These are phyloP conservation scores for Lanmaoa pseudosensibilis DNA, from an alignment of 768 basidiomycete genomes.

Conservation along the genomic window DNA sequence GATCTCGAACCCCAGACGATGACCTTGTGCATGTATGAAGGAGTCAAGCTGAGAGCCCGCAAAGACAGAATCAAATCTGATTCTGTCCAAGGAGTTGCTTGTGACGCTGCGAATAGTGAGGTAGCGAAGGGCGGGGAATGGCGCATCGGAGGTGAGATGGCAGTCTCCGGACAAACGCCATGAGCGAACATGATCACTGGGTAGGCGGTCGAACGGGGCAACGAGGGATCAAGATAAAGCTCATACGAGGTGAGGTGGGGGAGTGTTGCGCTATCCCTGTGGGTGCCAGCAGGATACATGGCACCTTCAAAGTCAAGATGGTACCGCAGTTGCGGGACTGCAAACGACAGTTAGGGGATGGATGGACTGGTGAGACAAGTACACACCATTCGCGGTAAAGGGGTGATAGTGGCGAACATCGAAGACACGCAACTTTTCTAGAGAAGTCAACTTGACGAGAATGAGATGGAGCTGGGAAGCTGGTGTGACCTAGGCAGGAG, in stretches of 20 bases:
- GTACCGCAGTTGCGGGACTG: conserved; percentile 23
- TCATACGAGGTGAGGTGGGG: conserved; percentile 32
- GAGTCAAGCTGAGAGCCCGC: conserved; percentile 31
- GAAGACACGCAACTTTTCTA: conserved; percentile 37
- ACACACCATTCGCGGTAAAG: conserved; percentile 14
- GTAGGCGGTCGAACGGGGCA: conserved; percentile 31
- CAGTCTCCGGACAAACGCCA: conserved; percentile 40
- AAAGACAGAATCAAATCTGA: conserved; percentile 29
- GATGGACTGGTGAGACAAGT: background rate
- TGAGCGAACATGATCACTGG: conserved; percentile 22
- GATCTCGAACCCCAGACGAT: conserved; percentile 39
- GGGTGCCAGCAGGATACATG: conserved; percentile 32
- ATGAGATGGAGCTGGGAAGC: conserved; percentile 34
- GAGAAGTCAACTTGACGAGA: conserved; percentile 28
- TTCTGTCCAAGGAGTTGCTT: conserved; percentile 37
- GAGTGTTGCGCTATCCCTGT: background rate
- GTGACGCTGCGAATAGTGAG: conserved; percentile 35
- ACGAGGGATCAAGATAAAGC: conserved; percentile 32
- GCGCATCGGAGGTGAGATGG: conserved; percentile 13
- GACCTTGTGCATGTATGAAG: conserved; percentile 37
- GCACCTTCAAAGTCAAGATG: conserved; percentile 37
- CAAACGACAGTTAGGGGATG: conserved; percentile 2
- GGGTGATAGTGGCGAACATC: conserved; percentile 26
- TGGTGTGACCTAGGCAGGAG: too few relatives aligned
- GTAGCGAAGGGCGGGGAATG: conserved; percentile 24